phyloP scores from a whole-genome alignment of 2,329 filamentous ascomycete species.

The Gaeumannomyces tritici region DNA sequence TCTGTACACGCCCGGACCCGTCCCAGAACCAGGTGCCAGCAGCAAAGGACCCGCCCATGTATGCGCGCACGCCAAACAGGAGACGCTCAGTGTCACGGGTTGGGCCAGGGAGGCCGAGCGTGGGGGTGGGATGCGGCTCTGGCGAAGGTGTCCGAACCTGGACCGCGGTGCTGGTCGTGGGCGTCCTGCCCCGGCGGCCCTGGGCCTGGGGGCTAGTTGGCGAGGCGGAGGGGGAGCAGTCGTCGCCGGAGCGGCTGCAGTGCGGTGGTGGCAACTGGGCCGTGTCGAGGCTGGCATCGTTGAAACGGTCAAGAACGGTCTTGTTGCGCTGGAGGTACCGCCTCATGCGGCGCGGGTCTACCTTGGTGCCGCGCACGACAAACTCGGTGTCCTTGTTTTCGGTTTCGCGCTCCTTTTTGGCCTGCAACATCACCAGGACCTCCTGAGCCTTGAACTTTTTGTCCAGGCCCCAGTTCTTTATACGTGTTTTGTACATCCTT shows the following conservation, averaged over 20 bases:
- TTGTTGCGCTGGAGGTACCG: constrained; percentile 18
- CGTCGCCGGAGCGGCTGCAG: not conserved
- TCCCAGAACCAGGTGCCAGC: constrained; percentile 3
- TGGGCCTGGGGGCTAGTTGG: not conserved
- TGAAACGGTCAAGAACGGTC: constrained; percentile 8
- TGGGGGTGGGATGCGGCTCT: not conserved
- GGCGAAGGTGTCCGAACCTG: constrained; percentile 1
- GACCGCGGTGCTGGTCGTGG: not conserved
- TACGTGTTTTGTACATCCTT: constrained; percentile 23
- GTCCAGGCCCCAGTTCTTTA: constrained; percentile 21
- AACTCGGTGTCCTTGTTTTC: constrained; percentile 16
- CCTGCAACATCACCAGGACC: constrained; percentile 15
- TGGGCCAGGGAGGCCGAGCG: constrained; percentile 1
- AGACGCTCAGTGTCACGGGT: not conserved
- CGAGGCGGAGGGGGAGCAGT: too few species aligned
- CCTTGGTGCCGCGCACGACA: constrained; percentile 13
- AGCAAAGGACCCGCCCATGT: constrained; percentile 2
- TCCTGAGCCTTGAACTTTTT: constrained; percentile 21
- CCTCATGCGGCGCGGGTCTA: constrained; percentile 17
- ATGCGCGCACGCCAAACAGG: constrained; percentile 1
- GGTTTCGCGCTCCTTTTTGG: constrained; percentile 14
- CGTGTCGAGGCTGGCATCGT: constrained; percentile 5
- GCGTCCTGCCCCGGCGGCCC: not conserved
- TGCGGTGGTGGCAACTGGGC: not conserved
- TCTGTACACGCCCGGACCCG: not conserved